Percentiles rank a stretch among this genome's conserved stretches.
phyloP scores from a whole-genome alignment of 2,329 filamentous ascomycete species.

The Parascedosporium putredinis region DNA sequence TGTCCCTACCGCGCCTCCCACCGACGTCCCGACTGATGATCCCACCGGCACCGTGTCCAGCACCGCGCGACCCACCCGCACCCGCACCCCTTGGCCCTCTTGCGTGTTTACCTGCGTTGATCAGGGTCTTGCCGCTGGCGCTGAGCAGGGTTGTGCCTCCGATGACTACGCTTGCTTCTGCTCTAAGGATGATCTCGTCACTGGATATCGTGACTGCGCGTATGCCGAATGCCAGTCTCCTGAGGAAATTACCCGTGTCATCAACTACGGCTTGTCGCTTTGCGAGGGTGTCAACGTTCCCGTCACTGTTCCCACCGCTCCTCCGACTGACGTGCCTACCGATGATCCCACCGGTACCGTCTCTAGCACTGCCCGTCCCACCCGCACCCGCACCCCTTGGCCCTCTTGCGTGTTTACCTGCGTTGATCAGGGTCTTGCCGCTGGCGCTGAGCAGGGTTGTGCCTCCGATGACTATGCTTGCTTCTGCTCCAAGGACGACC shows the following conservation, averaged over 20 bases:
- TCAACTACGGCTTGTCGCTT: not conserved
- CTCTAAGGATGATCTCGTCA: not conserved
- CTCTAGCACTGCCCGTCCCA: not conserved
- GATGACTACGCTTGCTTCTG: not conserved
- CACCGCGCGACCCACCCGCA: conserved; percentile 1
- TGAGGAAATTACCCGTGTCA: not conserved
- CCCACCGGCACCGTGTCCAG: not conserved
- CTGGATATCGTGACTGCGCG: not conserved
- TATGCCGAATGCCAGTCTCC: not conserved
- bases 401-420: conserved; percentile 4
- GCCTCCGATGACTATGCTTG: not conserved
- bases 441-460: not conserved
- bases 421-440: not conserved
- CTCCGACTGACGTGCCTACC: conserved; percentile 5
- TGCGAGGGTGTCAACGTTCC: conserved; percentile 2
- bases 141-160: not conserved
- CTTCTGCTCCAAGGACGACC: not conserved
- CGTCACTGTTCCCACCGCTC: not conserved
- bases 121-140: not conserved
- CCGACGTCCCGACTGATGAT: conserved; percentile 6
- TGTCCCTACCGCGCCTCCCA: not conserved
- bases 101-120: conserved; percentile 6
- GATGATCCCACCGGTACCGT: not conserved
- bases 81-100: not conserved
- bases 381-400: conserved; percentile 3